Evolutionary conservation across 23 red algal genomes (phyloP).

Genomic region (Gracilariopsis chorda): DNA sequence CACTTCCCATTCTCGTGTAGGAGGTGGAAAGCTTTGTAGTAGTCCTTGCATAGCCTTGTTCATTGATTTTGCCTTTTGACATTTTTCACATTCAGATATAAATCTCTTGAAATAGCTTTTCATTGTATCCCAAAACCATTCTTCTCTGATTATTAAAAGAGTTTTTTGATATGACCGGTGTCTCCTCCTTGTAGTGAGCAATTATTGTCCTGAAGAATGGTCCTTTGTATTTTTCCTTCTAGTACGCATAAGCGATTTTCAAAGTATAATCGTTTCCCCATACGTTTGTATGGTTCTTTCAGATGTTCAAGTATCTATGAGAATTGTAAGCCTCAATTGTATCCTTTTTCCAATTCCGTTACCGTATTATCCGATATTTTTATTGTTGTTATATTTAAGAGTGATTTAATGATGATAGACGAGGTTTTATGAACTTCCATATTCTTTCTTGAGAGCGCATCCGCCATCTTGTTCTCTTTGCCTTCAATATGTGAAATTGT

Average conservation of each 20-base stretch:
- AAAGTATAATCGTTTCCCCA: neutral
- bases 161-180: neutral
- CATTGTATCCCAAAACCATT: conserved; percentile 33
- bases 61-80: neutral
- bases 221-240: neutral
- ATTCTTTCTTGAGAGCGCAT: conserved; percentile 20
- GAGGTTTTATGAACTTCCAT: neutral
- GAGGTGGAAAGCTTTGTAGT: neutral
- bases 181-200: neutral
- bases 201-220: neutral
- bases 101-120: neutral
- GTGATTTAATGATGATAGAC: neutral
- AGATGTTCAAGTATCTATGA: neutral
- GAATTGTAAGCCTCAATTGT: neutral
- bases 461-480: conserved; percentile 23
- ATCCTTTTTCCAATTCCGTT: neutral
- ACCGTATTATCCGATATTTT: neutral
- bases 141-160: neutral
- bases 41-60: neutral
- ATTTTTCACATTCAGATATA: neutral
- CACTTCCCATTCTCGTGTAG: neutral
- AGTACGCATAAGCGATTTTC: neutral
- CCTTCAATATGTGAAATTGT: conserved; percentile 25
- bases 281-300: neutral
- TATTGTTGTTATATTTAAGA: neutral